Percentiles rank a stretch among this genome's conserved stretches.
These are phyloP conservation scores for Colletotrichum theobromicola DNA, from an alignment of 2,329 filamentous ascomycete species.

Conservation along the genomic window DNA sequence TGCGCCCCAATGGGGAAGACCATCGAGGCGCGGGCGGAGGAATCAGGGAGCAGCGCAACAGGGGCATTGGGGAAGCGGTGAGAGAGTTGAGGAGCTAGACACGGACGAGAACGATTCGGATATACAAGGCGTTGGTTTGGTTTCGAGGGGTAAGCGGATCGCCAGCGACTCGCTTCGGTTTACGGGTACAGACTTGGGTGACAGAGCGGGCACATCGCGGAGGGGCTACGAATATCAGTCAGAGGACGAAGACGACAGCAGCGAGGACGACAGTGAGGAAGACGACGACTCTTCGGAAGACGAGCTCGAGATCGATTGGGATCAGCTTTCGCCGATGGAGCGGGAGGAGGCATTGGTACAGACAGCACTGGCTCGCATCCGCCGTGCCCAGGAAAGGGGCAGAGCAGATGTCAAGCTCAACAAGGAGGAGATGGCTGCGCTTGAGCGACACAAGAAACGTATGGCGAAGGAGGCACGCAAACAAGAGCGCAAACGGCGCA, in stretches of 20 bases:
- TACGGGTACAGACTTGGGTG: conserved; percentile 63
- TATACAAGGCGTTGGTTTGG: conserved; percentile 59
- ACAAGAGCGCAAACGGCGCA: conserved; percentile 42
- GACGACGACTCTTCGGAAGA: conserved; percentile 34
- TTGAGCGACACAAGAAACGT: conserved; percentile 72
- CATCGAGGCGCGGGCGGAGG: conserved; percentile 85
- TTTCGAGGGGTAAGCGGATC: conserved; percentile 54
- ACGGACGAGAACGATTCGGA: conserved; percentile 62
- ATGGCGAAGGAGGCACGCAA: conserved; percentile 52
- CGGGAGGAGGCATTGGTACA: conserved; percentile 79
- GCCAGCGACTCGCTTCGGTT: conserved; percentile 66
- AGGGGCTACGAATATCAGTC: conserved; percentile 40
- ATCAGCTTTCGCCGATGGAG: conserved; percentile 63
- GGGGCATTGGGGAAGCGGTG: conserved; percentile 47
- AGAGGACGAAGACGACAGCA: conserved; percentile 44
- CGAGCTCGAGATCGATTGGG: conserved; percentile 49
- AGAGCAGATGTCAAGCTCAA: conserved; percentile 81
- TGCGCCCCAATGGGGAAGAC: conserved; percentile 99
- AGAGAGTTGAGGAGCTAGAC: conserved; percentile 68
- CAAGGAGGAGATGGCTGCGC: conserved; percentile 79
- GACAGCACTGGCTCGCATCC: conserved; percentile 80
- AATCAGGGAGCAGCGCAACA: conserved; percentile 53
- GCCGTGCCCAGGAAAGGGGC: conserved; percentile 76
- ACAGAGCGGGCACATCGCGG: conserved; percentile 41
- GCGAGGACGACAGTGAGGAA: conserved; percentile 40